These are phyloP conservation scores for Ceraceosorus bombacis DNA, from an alignment of 1,284 basidiomycete genomes.

Conservation along the genomic window DNA sequence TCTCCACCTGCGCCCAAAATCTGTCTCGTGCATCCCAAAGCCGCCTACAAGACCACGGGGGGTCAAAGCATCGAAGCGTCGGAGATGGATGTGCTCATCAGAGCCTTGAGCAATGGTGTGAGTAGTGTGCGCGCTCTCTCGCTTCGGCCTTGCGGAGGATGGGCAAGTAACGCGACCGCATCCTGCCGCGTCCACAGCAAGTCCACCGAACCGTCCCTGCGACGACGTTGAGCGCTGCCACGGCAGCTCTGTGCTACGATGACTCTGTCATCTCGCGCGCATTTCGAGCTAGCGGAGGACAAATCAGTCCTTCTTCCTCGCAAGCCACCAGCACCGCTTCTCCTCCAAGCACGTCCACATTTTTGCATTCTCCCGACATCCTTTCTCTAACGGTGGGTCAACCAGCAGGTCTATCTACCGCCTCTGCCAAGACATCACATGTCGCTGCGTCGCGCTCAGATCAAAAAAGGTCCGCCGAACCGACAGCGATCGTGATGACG, in stretches of 20 bases:
- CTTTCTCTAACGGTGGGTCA: conserved; percentile 34
- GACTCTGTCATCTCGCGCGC: conserved; percentile 7
- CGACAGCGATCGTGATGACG: conserved; percentile 29
- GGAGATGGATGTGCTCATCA: conserved; percentile 32
- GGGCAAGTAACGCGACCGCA: conserved; percentile 12
- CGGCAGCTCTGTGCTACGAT: conserved; percentile 9
- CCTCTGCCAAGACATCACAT: conserved; percentile 17
- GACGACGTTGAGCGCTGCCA: conserved; percentile 37
- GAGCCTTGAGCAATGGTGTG: conserved; percentile 21
- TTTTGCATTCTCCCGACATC: conserved; percentile 9
- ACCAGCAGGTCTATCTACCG: conserved; percentile 36
- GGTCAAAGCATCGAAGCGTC: conserved; percentile 13
- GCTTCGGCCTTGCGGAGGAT: not conserved
- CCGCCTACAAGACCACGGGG: conserved; percentile 29
- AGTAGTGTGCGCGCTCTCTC: not conserved
- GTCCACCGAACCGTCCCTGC: conserved; percentile 30
- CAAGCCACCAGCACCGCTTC: conserved; percentile 13
- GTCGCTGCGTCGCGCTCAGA: conserved; percentile 7
- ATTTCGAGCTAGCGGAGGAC: conserved; percentile 12
- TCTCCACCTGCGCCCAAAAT: conserved; percentile 42
- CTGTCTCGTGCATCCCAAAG: conserved; percentile 35
- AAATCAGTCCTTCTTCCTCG: conserved; percentile 15
- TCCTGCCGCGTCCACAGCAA: conserved; percentile 14
- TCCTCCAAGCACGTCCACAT: not conserved
- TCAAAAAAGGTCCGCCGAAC: not conserved